Conservation (phyloP, 2,329 filamentous ascomycete species). For the Lecanicillium sp. region DNA sequence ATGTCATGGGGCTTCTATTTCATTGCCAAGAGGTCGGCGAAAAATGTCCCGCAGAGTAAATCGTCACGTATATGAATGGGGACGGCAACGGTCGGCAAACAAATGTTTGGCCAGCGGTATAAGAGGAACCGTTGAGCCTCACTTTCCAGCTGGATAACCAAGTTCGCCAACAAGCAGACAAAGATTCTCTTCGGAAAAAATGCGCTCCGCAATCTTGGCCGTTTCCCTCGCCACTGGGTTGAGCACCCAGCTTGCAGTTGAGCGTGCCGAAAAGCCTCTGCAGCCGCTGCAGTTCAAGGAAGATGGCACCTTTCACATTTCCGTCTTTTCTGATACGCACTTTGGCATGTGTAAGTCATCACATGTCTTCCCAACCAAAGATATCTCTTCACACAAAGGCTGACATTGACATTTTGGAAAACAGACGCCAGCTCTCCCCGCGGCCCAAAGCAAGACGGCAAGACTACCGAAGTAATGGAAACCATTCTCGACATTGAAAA, state of each 20-base stretch:
- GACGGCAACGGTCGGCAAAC: too few species aligned
- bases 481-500: slow-evolving; percentile 3
- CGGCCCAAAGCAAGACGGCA: slow-evolving; percentile 29
- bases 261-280: neutral
- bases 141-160: too few species aligned
- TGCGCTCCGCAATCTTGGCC: neutral
- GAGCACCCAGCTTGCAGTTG: neutral
- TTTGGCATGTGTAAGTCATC: slow-evolving; percentile 8
- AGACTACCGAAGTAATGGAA: slow-evolving; percentile 29
- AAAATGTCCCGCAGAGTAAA: too few species aligned
- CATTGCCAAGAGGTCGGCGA: too few species aligned
- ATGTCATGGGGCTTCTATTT: too few species aligned
- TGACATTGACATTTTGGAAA: neutral
- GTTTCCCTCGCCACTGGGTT: neutral
- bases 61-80: too few species aligned
- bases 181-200: neutral
- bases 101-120: too few species aligned
- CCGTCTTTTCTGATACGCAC: slow-evolving; percentile 9
- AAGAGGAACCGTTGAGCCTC: too few species aligned
- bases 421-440: neutral
- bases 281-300: slow-evolving; percentile 5
- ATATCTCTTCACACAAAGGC: neutral
- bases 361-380: neutral
- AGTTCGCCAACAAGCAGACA: neutral
- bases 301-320: slow-evolving; percentile 9